Evolutionary conservation across 495 filamentous ascomycete genomes (phyloP), one percentile per base, ranked within the genome.

Genomic region (Talaromyces borbonicus): DNA sequence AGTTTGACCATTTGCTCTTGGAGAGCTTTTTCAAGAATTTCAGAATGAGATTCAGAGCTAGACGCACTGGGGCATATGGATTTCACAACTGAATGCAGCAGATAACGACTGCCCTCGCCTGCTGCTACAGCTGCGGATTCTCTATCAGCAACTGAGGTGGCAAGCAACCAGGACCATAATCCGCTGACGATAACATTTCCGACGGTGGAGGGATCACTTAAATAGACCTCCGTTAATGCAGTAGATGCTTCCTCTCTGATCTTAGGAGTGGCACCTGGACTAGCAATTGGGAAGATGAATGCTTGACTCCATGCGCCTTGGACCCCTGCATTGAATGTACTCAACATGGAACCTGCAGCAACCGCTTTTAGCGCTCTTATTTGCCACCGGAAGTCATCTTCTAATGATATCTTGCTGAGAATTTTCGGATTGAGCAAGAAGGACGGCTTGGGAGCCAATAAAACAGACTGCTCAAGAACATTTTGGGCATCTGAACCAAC

Each of bases 401-500:
- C 75, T 5, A 64, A 64, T 4, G 69, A 61, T 14, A 96, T 57
- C 55, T 93, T 95, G 26, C 81, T 74, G 63, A 89, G 96, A 6
- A 90, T 76, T 41, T 81, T 84, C 16, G 80, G 78, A 56, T 87
- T 95, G 1, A 97, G 71, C 5, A 96, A 67, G 59, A 90, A 90
- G 0, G 88, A 90, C 8, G 83, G 79, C 56, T 90, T 95, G 0
- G 85, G 78, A 8, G 77, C 74, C 12, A 77, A 60, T 0, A 66
- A 67, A 41, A 95, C 68, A 31, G 78, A 74, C 47, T 83, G 76
- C 31, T 80, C 73, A 14, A 71, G 55, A 15, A 87, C 69, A 7
- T 78, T 60, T 26, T 70, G 63, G 66, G 66, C 69, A 5, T 53
- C 51, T 15, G 61, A 54, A 24, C 58, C 60, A 16, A 39, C 14